Percentiles rank a stretch among this genome's conserved stretches.
These are phyloP conservation scores for Entamoeba invadens DNA, from an alignment of 208 protist genomes.

Conservation along the genomic window DNA sequence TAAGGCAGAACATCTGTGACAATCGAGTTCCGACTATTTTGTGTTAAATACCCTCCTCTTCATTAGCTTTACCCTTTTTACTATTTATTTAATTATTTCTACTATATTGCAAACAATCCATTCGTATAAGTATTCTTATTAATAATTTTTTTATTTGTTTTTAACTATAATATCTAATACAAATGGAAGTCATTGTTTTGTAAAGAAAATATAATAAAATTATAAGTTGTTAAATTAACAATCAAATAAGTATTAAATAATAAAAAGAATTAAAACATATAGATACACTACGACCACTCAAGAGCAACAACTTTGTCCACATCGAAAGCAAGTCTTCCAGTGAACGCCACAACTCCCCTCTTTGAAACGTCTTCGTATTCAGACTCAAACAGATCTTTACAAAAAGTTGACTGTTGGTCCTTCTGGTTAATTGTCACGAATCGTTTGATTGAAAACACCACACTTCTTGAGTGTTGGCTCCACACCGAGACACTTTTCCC, in stretches of 20 bases:
- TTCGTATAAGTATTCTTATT: no score
- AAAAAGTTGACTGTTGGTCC: neutral
- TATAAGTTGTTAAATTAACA: no score
- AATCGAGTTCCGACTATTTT: neutral
- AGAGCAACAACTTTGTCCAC: neutral
- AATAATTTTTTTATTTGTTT: no score
- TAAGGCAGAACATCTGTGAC: neutral
- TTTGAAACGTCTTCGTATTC: neutral
- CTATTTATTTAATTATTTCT: neutral
- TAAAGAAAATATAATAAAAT: no score
- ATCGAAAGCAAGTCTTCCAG: neutral
- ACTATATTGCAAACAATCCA: no score
- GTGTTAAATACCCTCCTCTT: neutral
- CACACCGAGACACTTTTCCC: neutral
- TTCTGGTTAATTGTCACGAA: neutral
- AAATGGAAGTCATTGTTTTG: no score
- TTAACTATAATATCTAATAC: no score
- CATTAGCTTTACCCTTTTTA: neutral
- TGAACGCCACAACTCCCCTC: neutral
- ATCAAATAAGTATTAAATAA: no score
- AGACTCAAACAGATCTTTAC: neutral
- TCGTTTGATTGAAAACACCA: neutral
- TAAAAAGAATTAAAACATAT: no score
- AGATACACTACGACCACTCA: neutral
- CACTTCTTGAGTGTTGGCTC: neutral